Evolutionary conservation across 2,329 filamentous ascomycete genomes (phyloP), one percentile per base, ranked within the genome.

Genomic region (Nemania serpens): DNA sequence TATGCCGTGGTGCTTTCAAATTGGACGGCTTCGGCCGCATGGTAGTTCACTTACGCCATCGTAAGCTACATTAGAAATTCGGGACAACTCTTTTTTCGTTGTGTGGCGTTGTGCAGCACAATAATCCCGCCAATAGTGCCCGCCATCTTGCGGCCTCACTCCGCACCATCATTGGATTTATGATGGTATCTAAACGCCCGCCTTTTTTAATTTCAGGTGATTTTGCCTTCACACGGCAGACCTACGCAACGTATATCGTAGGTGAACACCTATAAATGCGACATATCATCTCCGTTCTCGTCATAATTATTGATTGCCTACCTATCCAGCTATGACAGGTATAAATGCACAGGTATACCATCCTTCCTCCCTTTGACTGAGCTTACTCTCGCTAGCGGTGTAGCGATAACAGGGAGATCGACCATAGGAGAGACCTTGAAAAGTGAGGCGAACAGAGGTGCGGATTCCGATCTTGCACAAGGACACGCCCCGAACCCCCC

Each of bases 61-160:
- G n/a, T 54, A 15, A 50, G 45, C 25, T 25, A 45, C 15, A 48
- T 25, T 33, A 34, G 22, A 46, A 29, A 17, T 9, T 15, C 25
- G 3, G 39, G 51, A 48, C 34, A 17, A 55, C 15, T 46, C 25
- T 48, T 33, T 39, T 37, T 20, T 3, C 18, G 51, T 34, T n/a
- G 15, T 63, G 53, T 61, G 53, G 61, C 61, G 48, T 50, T 43
- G 33, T 54, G 34, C 36, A 12, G 17, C 25, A 47, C 49, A 20
- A 12, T 55, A 36, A 29, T 57, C 37, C 45, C 17, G 46, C 57
- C 42, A 33, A 63, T 34, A 45, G 33, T 37, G 50, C 17, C 20
- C 25, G 45, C 41, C 49, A 58, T 58, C 42, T 52, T 49, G 20
- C 55, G 59, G 46, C 56, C 59, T 55, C 46, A 29, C 34, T 51